A percentile compares a stretch with the other conserved stretches of the same genome.
phyloP scores from a whole-genome alignment of 1,284 basidiomycete genomes.

The Rhodofomes roseus region DNA sequence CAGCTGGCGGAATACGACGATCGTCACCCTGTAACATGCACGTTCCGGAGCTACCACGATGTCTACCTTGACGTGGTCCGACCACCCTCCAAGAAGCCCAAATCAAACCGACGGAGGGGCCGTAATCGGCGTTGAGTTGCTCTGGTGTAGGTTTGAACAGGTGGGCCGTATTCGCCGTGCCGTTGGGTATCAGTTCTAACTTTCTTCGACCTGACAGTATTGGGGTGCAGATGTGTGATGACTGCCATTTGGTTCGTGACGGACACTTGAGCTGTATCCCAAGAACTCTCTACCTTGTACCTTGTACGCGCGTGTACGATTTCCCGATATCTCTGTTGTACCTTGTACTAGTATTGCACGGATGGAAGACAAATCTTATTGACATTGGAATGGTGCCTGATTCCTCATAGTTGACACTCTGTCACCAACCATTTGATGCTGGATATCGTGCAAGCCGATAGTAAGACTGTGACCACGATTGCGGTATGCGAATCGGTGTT shows the following conservation, averaged over 20 bases:
- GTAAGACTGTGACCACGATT: too few species aligned
- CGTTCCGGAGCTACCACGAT: constrained; percentile 61
- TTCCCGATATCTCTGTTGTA: neutral
- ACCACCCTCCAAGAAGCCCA: constrained; percentile 5
- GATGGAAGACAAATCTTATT: neutral
- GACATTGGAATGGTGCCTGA: neutral
- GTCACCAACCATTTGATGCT: neutral
- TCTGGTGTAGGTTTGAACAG: neutral
- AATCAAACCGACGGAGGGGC: neutral
- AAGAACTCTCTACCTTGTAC: constrained; percentile 1
- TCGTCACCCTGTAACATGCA: constrained; percentile 28
- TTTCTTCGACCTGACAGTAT: neutral
- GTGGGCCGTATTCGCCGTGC: neutral
- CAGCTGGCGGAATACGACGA: constrained; percentile 48
- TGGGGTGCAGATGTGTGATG: constrained; percentile 2
- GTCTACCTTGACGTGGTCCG: constrained; percentile 37
- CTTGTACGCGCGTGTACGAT: neutral
- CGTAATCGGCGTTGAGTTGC: neutral
- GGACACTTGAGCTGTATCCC: constrained; percentile 3
- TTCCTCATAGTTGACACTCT: neutral
- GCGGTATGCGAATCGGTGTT: neutral
- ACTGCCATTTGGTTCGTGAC: neutral
- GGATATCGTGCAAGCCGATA: too few species aligned
- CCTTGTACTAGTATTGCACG: neutral
- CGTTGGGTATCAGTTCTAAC: neutral